These are phyloP conservation scores for Paramyrothecium sp. DNA, from an alignment of 2,329 filamentous ascomycete species.

Conservation along the genomic window DNA sequence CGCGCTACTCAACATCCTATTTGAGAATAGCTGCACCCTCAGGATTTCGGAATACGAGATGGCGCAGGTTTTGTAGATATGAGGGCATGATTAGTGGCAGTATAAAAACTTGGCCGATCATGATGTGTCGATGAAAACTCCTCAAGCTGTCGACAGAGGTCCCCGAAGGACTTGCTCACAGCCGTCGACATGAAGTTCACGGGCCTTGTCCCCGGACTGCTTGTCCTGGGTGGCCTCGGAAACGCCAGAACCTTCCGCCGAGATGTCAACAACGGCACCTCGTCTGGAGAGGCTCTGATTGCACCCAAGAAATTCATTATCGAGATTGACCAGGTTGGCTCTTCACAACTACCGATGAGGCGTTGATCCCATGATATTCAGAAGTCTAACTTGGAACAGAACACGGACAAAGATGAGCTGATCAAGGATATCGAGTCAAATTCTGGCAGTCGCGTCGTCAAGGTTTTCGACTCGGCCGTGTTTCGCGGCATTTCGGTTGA, in stretches of 20 bases:
- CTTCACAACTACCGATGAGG: background rate
- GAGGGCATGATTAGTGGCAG: background rate
- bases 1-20: background rate
- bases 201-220: background rate
- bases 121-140: background rate
- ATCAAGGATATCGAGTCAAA: constrained; percentile 1
- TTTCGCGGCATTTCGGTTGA: background rate
- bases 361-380: background rate
- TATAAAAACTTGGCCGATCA: background rate
- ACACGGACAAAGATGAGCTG: background rate
- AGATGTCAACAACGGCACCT: background rate
- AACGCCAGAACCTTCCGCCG: constrained; percentile 1
- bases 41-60: background rate
- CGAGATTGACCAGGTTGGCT: background rate
- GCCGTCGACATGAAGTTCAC: background rate
- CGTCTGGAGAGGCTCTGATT: background rate
- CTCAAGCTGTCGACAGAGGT: background rate
- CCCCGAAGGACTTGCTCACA: background rate
- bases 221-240: background rate
- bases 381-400: background rate
- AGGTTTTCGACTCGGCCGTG: constrained; percentile 1
- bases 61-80: background rate
- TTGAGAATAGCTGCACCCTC: background rate
- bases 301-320: constrained; percentile 1
- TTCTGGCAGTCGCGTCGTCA: background rate